Conservation (phyloP, 148 eudicot species). For the Euryodendron excelsum region DNA sequence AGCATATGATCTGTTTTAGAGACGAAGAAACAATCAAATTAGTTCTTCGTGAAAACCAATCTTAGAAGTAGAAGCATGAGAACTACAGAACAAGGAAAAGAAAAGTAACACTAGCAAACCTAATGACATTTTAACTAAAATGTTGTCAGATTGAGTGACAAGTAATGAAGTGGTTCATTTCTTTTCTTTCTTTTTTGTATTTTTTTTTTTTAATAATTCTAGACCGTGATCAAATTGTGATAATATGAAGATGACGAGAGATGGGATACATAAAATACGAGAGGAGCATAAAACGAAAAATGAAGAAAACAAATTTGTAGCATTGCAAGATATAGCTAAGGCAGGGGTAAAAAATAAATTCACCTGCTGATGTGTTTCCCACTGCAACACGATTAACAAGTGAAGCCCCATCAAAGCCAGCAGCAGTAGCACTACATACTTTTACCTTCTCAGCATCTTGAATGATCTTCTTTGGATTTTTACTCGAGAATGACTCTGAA, state of each 20-base stretch:
- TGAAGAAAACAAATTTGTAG: not conserved
- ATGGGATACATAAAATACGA: no score
- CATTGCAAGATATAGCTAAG: no score
- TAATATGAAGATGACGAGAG: no score
- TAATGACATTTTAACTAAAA: no score
- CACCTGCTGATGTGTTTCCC: slow-evolving; percentile 12
- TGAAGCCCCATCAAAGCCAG: slow-evolving; percentile 36
- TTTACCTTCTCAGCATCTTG: slow-evolving; percentile 32
- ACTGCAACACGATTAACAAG: slow-evolving; percentile 25
- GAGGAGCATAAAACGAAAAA: not conserved
- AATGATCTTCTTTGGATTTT: slow-evolving; percentile 18
- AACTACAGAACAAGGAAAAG: not conserved
- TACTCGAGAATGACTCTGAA: slow-evolving; percentile 13
- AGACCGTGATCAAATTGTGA: no score
- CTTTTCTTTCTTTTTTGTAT: no score
- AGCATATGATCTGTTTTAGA: slow-evolving; percentile 5
- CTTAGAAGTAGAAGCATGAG: not conserved
- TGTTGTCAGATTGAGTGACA: no score
- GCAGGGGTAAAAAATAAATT: no score
- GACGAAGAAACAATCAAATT: not conserved
- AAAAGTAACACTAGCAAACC: not conserved
- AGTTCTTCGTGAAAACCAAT: not conserved
- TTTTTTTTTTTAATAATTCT: no score
- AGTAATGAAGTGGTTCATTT: not conserved
- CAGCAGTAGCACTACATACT: slow-evolving; percentile 28